Evolutionary conservation across 768 basidiomycete species (phyloP), one percentile per base, ranked within the genome.

Genomic region (Mycena metata): DNA sequence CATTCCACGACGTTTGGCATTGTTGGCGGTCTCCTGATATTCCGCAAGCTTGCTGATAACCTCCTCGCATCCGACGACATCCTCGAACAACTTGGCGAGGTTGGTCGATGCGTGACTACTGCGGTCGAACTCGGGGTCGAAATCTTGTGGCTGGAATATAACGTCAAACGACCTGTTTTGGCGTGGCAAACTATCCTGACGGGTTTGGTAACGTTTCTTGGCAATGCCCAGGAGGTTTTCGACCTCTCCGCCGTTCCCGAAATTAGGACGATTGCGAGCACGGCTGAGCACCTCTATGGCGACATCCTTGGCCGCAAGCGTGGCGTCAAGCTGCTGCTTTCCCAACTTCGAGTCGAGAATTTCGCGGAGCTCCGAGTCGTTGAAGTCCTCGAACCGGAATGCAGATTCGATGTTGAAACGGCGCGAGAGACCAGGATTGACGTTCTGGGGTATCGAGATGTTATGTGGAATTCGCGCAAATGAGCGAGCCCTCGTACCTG

Each of bases 331-430:
- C 66, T 91, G 84, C 68, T 90, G 89, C 7, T 82, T 70, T 64
- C 84, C 83, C 43, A 92, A 79, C 71, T 92, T 92, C 56, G 79
- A 72, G 10, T 90, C 76, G 21, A 92, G 77, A 36, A 89, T 86
- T 12, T 85, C 70, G 42, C 78, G 76, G 0, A 92, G 79, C 69
- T 91, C 86, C 0, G 78, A 45, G 61, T 88, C 83, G 9, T 77
- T 84, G 73, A 89, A 92, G 74, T 92, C 89, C 35, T 90, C 86
- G 67, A 91, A 92, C n/a, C 80, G 77, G 81, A 91, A 92, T 0
- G 91, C 88, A 50, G 90, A 83, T 61, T 91, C 91, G 33, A 91
- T 89, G 13, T 85, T 84, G 74, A 92, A 92, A 0, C 91, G 88
- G 26, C 91, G 85, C 3, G 86, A 77, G 11, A 92, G 77, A 16